A percentile compares a stretch with the other conserved stretches of the same genome.
Conservation (phyloP, 2,329 filamentous ascomycete genomes). For the Bipolaris bicolor region DNA sequence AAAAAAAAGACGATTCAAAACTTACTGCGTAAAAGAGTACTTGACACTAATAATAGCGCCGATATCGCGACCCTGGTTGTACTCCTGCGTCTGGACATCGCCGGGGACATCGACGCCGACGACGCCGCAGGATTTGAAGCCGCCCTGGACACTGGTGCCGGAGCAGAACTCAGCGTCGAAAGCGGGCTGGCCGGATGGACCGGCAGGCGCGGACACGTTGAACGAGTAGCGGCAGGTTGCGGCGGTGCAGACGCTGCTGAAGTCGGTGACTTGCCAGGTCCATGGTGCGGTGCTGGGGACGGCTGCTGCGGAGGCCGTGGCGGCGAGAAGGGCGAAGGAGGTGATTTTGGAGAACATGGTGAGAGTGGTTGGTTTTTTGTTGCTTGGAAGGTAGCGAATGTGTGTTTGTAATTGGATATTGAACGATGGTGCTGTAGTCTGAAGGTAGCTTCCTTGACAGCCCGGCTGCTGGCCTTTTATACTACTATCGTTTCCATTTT, state of each 20-base stretch:
- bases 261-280: conserved; percentile 25
- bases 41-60: conserved; percentile 20
- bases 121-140: conserved; percentile 21
- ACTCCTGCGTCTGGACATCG: conserved; percentile 21
- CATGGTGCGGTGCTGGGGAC: conserved; percentile 10
- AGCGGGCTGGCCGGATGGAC: conserved; percentile 20
- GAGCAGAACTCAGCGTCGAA: conserved; percentile 24
- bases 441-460: background rate
- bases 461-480: background rate
- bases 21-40: conserved; percentile 25
- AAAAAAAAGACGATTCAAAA: no score
- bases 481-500: background rate
- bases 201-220: conserved; percentile 19
- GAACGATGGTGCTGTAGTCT: background rate
- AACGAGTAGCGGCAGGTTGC: conserved; percentile 31
- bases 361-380: background rate
- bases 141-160: conserved; percentile 20
- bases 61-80: conserved; percentile 16
- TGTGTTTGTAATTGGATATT: background rate
- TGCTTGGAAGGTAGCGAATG: background rate
- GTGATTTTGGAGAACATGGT: conserved; percentile 23
- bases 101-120: conserved; percentile 20
- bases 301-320: conserved; percentile 10
- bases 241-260: conserved; percentile 28
- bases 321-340: conserved; percentile 16